Conservation (phyloP, 805 yeast species). For the Tetrapisispora iriomotensis region DNA sequence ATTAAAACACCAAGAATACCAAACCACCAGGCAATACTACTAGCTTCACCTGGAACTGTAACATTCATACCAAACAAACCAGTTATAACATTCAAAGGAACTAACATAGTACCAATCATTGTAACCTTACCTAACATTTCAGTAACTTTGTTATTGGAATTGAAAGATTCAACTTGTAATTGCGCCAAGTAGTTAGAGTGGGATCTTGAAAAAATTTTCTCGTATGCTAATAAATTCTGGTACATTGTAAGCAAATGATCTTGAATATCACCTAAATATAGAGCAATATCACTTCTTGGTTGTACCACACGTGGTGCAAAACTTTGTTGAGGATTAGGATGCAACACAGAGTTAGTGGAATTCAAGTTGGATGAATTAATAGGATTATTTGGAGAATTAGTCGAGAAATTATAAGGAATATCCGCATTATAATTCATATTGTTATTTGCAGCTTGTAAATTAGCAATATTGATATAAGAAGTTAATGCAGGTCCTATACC, state of each 20-base stretch:
- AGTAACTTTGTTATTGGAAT: slow-evolving; percentile 76
- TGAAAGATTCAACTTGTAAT: slow-evolving; percentile 83
- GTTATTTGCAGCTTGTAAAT: slow-evolving; percentile 19
- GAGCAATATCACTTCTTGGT: slow-evolving; percentile 85
- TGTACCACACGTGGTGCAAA: slow-evolving; percentile 29
- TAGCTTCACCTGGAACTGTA: slow-evolving; percentile 59
- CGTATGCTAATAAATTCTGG: slow-evolving; percentile 81
- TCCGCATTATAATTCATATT: slow-evolving; percentile 2
- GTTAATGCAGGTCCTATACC: slow-evolving; percentile 36
- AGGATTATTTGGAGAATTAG: neutral
- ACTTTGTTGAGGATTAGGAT: neutral
- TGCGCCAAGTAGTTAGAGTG: slow-evolving; percentile 91
- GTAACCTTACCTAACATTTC: slow-evolving; percentile 85
- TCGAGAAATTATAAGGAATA: slow-evolving; percentile 4
- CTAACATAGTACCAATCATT: slow-evolving; percentile 75
- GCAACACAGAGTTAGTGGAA: neutral
- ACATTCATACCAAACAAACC: slow-evolving; percentile 97
- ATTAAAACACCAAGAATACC: slow-evolving; percentile 52
- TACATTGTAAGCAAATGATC: slow-evolving; percentile 96
- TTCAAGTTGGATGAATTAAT: neutral
- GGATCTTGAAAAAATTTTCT: slow-evolving; percentile 84
- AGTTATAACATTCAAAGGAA: slow-evolving; percentile 83
- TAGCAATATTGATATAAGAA: slow-evolving; percentile 32
- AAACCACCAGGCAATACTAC: slow-evolving; percentile 51
- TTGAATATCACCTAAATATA: slow-evolving; percentile 90